phyloP scores from a whole-genome alignment of 306 rosid species.

The Vicia villosa region DNA sequence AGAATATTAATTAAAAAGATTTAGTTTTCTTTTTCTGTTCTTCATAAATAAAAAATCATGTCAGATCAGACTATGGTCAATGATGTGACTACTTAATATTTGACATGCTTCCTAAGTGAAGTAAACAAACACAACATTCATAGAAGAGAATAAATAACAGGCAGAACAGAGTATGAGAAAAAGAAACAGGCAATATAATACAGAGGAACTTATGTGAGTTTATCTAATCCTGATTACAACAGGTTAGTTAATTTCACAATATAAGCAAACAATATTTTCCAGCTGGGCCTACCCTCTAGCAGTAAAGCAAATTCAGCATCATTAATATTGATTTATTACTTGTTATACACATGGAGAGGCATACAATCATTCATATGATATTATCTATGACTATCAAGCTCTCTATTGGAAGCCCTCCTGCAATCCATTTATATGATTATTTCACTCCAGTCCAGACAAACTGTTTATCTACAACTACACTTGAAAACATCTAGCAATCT shows the following conservation, averaged over 20 bases:
- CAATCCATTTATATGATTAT: slow-evolving; percentile 3
- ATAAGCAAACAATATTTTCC: slow-evolving; percentile 23
- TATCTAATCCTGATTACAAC: slow-evolving; percentile 2
- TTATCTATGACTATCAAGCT: slow-evolving; percentile 20
- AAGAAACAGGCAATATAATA: neutral
- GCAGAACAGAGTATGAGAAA: slow-evolving; percentile 27
- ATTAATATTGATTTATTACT: slow-evolving; percentile 24
- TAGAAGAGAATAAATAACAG: slow-evolving; percentile 18
- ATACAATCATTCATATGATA: slow-evolving; percentile 22
- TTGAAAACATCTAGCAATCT: slow-evolving; percentile 16
- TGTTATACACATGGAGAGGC: slow-evolving; percentile 9
- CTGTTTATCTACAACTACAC: slow-evolving; percentile 20
- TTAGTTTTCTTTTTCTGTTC: slow-evolving; percentile 24
- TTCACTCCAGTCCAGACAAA: slow-evolving; percentile 23
- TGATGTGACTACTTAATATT: slow-evolving; percentile 27
- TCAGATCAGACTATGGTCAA: slow-evolving; percentile 30
- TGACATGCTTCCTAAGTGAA: slow-evolving; percentile 18
- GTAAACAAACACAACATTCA: slow-evolving; percentile 27
- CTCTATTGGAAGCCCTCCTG: slow-evolving; percentile 20
- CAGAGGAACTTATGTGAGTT: neutral
- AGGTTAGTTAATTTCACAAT: slow-evolving; percentile 4
- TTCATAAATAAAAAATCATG: slow-evolving; percentile 11
- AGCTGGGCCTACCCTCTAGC: slow-evolving; percentile 5
- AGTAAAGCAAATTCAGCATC: slow-evolving; percentile 25
- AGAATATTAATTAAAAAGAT: slow-evolving; percentile 22